Conservation (phyloP, 1,284 basidiomycete species). For the Apiotrichum gracile region DNA sequence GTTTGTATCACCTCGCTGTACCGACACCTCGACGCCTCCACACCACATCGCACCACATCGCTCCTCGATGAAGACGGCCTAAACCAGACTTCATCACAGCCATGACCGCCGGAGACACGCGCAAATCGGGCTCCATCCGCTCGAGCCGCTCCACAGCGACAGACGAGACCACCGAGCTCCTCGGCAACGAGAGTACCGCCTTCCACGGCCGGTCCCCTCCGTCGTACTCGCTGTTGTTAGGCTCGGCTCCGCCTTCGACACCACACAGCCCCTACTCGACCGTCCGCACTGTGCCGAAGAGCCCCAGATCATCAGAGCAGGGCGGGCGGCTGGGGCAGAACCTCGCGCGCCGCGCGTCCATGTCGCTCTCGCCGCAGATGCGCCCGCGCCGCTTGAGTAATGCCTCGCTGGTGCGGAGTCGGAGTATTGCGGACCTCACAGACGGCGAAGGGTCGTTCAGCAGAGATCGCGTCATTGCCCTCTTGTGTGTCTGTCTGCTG, state of each 20-base stretch:
- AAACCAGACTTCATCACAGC: no score
- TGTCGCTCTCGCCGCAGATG: slow-evolving; percentile 1
- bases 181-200: slow-evolving; percentile 10
- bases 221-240: neutral
- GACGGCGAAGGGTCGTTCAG: neutral
- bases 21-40: no score
- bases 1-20: no score
- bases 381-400: slow-evolving; percentile 7
- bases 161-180: slow-evolving; percentile 6
- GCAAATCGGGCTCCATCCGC: neutral
- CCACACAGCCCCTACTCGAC: no score
- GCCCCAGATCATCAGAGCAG: neutral
- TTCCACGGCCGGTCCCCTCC: slow-evolving; percentile 2
- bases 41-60: no score
- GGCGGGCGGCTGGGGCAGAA: neutral
- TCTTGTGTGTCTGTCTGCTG: slow-evolving; percentile 66
- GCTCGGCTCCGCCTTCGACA: neutral
- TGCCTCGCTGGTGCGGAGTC: slow-evolving; percentile 9
- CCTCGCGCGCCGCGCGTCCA: neutral
- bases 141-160: neutral
- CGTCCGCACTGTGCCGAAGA: neutral
- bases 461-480: slow-evolving; percentile 45
- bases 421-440: slow-evolving; percentile 2
- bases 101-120: no score
- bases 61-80: no score